Base-by-base conservation (phyloP, 2,329 filamentous ascomycete species). In the Epicoccum sorghinum region DNA sequence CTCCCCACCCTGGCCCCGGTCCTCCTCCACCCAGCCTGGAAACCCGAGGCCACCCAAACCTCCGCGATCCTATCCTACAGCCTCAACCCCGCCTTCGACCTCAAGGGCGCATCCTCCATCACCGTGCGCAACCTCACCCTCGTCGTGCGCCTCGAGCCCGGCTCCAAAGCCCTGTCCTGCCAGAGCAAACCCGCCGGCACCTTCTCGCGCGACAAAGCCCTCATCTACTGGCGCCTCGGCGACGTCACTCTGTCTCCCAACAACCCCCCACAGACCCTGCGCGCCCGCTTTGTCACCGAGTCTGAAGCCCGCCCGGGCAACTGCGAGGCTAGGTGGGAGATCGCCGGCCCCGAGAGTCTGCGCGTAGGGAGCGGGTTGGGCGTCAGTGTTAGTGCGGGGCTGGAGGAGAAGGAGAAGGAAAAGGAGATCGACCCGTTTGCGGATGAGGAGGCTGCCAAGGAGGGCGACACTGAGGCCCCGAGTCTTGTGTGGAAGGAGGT, bases 1-100 rank as follows among this genome's bases (percentile, higher is more conserved):
- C 71, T 83, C 12, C 77, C 82, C 8, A 69, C 78, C 4, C 87
- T 90, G 64, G 88, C 89, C 9, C 92, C 93, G 0, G 78, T 97
- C 10, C 78, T 89, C 13, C 78, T 96, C 40, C 85, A 84, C 18
- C 88, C 91, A 3, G 83, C 82, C 0, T 97, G 93, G 92, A 96
- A 93, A 70, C 81, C 90, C 2, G 88, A 95, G 66, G 85, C 89
- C 38, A 88, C 89, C 59, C 93, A 96, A 75, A 85, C 93, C n/a
- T 93, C 90, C 36, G 85, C 96, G 36, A 85, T 97, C 48, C 79
- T 98, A 33, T 86, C 89, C 68, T 98, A 97, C 76, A 86, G 87
- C 5, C 82, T 95, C 13, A 96, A 97, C 73, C 89, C 91, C 0
- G 78, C 81, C 1, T 91, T 87, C 69, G 58, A 75, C 46, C 67